These are phyloP conservation scores for Fusarium floridanum DNA, from an alignment of 2,329 filamentous ascomycete genomes.

Conservation along the genomic window DNA sequence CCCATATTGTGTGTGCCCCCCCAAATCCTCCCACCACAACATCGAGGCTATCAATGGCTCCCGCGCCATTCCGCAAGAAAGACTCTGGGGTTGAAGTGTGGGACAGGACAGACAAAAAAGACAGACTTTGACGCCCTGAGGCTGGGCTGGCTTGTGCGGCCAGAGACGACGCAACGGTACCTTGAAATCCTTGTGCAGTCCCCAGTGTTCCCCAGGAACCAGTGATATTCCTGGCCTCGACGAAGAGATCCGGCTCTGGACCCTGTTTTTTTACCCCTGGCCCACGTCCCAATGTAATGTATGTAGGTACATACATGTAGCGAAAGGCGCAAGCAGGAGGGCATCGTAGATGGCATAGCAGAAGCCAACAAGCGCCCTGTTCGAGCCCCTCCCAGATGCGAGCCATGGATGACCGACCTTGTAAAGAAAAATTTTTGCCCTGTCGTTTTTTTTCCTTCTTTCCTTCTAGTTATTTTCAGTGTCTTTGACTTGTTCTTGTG, in stretches of 20 bases:
- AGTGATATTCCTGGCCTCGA: conserved; percentile 13
- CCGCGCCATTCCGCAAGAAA: conserved; percentile 33
- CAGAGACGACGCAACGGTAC: not conserved
- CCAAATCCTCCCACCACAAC: conserved; percentile 37
- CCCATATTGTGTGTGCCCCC: conserved; percentile 12
- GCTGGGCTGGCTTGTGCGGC: not conserved
- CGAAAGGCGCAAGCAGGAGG: conserved; percentile 31
- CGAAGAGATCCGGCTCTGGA: conserved; percentile 15
- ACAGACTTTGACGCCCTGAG: conserved; percentile 1
- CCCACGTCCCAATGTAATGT: conserved; percentile 25
- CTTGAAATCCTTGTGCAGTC: conserved; percentile 7
- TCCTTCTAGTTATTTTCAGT: conserved; percentile 36
- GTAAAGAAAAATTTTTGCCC: conserved; percentile 16
- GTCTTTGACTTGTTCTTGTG: conserved; percentile 22
- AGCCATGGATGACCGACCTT: conserved; percentile 17
- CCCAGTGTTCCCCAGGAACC: conserved; percentile 30
- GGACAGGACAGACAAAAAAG: conserved; percentile 28
- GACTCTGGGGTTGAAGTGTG: conserved; percentile 41
- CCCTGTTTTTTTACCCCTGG: conserved; percentile 11
- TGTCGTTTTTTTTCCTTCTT: not conserved
- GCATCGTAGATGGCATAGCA: conserved; percentile 18
- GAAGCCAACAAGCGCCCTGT: conserved; percentile 33
- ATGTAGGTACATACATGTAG: conserved; percentile 1
- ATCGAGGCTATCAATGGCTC: conserved; percentile 38
- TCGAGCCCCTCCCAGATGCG: conserved; percentile 5